Evolutionary conservation across 495 filamentous ascomycete genomes (phyloP), one percentile per base, ranked within the genome.

Genomic region (Aspergillus cristatus): DNA sequence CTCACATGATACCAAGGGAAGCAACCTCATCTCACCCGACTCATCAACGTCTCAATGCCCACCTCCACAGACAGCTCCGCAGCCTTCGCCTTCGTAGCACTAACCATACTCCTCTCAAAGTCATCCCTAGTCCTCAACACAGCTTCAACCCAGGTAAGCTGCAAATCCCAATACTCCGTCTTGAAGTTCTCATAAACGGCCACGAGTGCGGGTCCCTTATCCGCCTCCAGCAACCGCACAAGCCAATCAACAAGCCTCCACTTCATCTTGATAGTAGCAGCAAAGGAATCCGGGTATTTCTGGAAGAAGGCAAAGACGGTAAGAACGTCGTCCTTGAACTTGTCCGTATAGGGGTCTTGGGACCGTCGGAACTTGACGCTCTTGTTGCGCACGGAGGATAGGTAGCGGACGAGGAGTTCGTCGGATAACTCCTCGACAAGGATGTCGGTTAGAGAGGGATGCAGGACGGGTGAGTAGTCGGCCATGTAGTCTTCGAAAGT

Each of bases 111-210:
- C 45, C 89, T 71, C 52, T 95, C 90, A 62, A 94, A 95, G 60
- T 99, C 91, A 60, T 99, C 91, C 40, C 91, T 65, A 3, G 78
- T 66, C 58, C 87, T 71, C 39, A 99, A 54, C 42, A 94, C 91
- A 14, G 83, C 78, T 67, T 99, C 91, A n/a, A 97, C 88, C 91
- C 91, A 99, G 18, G 78, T 80, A 35, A 95, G 76, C 60, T 90
- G 86, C 51, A 95, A 67, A 61, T 99, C 91, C 90, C 89, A 96
- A 54, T 94, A 94, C 40, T 78, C 70, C 22, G 64, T 57, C 67
- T 94, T 95, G 61, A 97, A 87, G 12, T 67, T 63, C 47, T 83
- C 85, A 34, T 94, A 97, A 6, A 84, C 78, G 18, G 76, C 72
- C 3, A 85, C 76, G 4, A 96, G 60, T 12, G 58, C 58, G 5